Conservation (phyloP, 2,329 filamentous ascomycete species). For the Knufia fluminis region DNA sequence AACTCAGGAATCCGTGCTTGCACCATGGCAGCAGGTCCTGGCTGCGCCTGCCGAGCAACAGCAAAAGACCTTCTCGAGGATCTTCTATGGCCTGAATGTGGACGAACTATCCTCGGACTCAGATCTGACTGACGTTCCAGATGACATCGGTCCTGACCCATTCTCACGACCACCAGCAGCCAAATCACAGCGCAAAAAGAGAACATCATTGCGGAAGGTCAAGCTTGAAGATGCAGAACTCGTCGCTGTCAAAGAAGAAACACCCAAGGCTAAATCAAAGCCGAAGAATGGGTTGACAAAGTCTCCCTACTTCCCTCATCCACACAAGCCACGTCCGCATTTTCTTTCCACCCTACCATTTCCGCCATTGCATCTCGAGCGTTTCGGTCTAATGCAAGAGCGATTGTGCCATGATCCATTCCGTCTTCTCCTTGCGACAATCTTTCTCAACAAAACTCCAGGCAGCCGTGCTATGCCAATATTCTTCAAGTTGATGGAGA, state of each 20-base stretch:
- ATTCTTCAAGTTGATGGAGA: conserved; percentile 57
- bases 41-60: conserved; percentile 16
- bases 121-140: conserved; percentile 28
- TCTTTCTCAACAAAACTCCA: conserved; percentile 73
- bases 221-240: conserved; percentile 5
- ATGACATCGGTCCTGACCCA: conserved; percentile 24
- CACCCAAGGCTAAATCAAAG: conserved; percentile 8
- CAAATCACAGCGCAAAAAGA: conserved; percentile 2
- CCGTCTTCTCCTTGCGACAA: conserved; percentile 69
- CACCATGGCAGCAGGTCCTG: conserved; percentile 8
- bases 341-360: conserved; percentile 47
- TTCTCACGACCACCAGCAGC: conserved; percentile 6
- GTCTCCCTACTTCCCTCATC: conserved; percentile 37
- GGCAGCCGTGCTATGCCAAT: conserved; percentile 67
- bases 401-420: conserved; percentile 66
- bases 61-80: conserved; percentile 13
- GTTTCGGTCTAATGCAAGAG: conserved; percentile 79
- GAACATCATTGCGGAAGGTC: neutral
- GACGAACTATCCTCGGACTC: conserved; percentile 28
- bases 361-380: conserved; percentile 52
- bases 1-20: neutral
- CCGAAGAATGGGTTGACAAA: conserved; percentile 12
- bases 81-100: conserved; percentile 18
- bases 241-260: conserved; percentile 12
- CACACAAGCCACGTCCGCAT: conserved; percentile 22